These are phyloP conservation scores for Wilcoxina mikolae DNA, from an alignment of 495 filamentous ascomycete genomes.

Conservation along the genomic window DNA sequence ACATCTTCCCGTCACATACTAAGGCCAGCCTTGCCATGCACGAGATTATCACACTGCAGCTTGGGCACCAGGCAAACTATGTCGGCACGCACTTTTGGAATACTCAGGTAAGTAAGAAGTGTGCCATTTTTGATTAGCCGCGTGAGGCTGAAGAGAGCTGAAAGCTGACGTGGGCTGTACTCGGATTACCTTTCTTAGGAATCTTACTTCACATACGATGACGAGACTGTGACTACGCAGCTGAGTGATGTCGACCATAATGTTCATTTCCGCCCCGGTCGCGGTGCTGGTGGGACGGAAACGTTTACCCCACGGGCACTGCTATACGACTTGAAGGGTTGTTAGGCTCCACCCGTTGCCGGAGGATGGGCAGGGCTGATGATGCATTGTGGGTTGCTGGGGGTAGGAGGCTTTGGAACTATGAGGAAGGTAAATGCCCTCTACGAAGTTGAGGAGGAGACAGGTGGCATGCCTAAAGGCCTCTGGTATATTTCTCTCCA, in stretches of 20 bases:
- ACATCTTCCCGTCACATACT: too few relatives aligned
- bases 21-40: constrained; percentile 64
- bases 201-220: constrained; percentile 88
- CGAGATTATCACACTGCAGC: constrained; percentile 87
- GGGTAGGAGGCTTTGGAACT: constrained; percentile 57
- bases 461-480: constrained; percentile 15
- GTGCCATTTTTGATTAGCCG: neutral
- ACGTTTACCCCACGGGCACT: constrained; percentile 83
- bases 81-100: constrained; percentile 99
- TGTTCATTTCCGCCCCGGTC: constrained; percentile 76
- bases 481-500: constrained; percentile 29
- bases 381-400: constrained; percentile 2
- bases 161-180: neutral
- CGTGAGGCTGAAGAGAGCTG: neutral
- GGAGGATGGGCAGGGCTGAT: neutral
- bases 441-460: constrained; percentile 53
- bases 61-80: constrained; percentile 87
- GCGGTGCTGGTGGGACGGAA: constrained; percentile 67
- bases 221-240: constrained; percentile 43
- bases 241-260: constrained; percentile 74
- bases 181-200: too few relatives aligned
- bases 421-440: constrained; percentile 76
- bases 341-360: neutral
- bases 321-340: constrained; percentile 84
- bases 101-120: constrained; percentile 46